Evolutionary conservation across 1,284 basidiomycete genomes (phyloP).

Genomic region (Entoloma clypeatum): DNA sequence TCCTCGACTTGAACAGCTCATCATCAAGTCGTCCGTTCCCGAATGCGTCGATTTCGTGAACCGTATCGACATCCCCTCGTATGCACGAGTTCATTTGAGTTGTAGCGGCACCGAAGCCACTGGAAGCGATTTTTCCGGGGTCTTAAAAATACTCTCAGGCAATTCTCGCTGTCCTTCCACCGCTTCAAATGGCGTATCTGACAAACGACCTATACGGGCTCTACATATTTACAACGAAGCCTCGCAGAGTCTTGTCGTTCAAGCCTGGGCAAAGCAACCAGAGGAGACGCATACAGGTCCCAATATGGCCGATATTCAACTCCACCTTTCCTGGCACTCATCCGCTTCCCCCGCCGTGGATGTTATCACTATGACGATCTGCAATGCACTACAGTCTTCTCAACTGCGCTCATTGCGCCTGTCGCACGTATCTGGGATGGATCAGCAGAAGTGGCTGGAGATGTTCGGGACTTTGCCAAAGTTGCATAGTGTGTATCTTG

Average conservation of each 20-base stretch:
- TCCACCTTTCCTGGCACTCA: conserved; percentile 16
- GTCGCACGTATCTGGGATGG: conserved; percentile 10
- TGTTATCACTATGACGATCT: conserved; percentile 12
- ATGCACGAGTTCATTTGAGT: conserved; percentile 16
- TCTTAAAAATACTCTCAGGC: conserved; percentile 16
- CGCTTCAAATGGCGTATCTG: conserved; percentile 4
- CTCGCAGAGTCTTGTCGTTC: conserved; percentile 13
- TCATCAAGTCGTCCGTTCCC: conserved; percentile 15
- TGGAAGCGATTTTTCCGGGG: conserved; percentile 15
- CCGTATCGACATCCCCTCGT: conserved; percentile 18
- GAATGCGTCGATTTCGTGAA: conserved; percentile 21
- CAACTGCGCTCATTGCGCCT: conserved; percentile 20
- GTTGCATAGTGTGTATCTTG: conserved; percentile 18
- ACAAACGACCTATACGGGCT: conserved; percentile 12
- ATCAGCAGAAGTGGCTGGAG: conserved; percentile 12
- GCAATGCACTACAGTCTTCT: conserved; percentile 16
- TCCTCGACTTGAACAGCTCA: conserved; percentile 18
- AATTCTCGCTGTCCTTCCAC: neutral
- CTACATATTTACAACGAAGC: conserved; percentile 16
- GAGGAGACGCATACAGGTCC: conserved; percentile 1
- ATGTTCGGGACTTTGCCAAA: conserved; percentile 19
- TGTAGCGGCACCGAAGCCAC: conserved; percentile 18
- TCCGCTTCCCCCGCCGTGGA: conserved; percentile 7
- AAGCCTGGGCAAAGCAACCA: conserved; percentile 15
- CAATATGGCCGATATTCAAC: conserved; percentile 13